Base-by-base conservation (phyloP, 768 basidiomycete species). In the Royoungia palumana region DNA sequence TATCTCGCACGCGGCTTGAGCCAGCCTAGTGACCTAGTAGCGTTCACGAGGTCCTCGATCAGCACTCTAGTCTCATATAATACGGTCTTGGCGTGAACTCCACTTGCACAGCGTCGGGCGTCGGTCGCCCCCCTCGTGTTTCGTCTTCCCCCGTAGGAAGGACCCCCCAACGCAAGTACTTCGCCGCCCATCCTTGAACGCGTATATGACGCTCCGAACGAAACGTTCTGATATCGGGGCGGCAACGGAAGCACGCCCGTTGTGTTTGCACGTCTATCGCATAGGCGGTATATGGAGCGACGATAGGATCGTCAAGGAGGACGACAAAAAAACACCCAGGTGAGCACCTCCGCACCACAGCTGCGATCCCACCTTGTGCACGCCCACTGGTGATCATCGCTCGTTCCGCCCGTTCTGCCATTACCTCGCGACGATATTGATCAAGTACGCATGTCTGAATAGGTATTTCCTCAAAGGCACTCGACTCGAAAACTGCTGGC, bases 191-290 rank as follows among this genome's bases (percentile, higher is more conserved):
- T 37, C 35, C 6, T 22, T 6, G 41, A 37, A 19, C 35, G 21
- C 32, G 3, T 32, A 21, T 43, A 60, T 35, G 38, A 25, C 30
- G 8, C 37, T 49, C 36, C 48, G 36, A 40, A 36, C 35, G 22
- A 44, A 19, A 42, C 41, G 4, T 25, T 41, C 49, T 21, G 17
- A 14, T 16, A 36, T 32, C 14, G 24, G 30, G 5, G 56, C 47
- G 55, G 8, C 32, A 13, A 30, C 20, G 19, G 48, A 50, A 16
- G 21, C 46, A 8, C 41, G 12, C 21, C 50, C 61, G 5, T 20
- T 57, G 47, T 57, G 52, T 41, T 44, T 67, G 12, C 66, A 67
- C 34, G 49, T 67, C 41, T 67, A 67, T 44, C 58, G 63, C 1
- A 44, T 54, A 10, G 67, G 67, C 0, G 49, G 63, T 16, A 45